Percentiles rank a stretch among this genome's conserved stretches.
These are phyloP conservation scores for Cystobasidium pallidum DNA, from an alignment of 1,284 basidiomycete species.

Conservation along the genomic window DNA sequence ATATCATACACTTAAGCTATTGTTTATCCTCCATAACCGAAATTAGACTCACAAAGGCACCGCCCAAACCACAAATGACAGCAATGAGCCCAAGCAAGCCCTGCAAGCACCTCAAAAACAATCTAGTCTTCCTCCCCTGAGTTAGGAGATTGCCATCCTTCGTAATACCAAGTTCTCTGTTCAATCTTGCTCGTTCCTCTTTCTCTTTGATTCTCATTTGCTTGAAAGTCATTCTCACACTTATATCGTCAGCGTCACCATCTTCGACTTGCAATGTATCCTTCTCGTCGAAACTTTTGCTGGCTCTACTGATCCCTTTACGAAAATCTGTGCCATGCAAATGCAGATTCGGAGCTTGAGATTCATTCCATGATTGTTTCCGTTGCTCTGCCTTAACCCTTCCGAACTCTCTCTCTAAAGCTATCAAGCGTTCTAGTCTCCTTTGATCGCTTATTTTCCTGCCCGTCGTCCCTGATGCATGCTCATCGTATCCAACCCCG, in stretches of 20 bases:
- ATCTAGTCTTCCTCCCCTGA: constrained; percentile 10
- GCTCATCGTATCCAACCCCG: constrained; percentile 38
- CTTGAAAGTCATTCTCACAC: constrained; percentile 32
- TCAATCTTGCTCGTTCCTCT: constrained; percentile 13
- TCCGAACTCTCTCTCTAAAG: constrained; percentile 38
- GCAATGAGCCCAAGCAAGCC: constrained; percentile 11
- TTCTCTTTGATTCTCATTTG: constrained; percentile 26
- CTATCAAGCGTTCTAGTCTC: constrained; percentile 21
- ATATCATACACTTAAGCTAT: too few relatives aligned
- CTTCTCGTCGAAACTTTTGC: not conserved
- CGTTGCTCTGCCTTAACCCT: not conserved
- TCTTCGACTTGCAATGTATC: not conserved
- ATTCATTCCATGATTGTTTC: too few relatives aligned
- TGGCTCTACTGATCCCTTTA: not conserved
- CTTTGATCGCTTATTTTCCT: constrained; percentile 29
- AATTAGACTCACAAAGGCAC: constrained; percentile 27
- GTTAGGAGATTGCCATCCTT: constrained; percentile 19
- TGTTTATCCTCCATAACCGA: not conserved
- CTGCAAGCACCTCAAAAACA: constrained; percentile 24
- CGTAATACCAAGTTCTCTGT: constrained; percentile 28
- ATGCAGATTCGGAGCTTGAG: not conserved
- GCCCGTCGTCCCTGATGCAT: not conserved
- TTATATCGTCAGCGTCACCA: not conserved
- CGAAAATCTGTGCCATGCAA: not conserved
- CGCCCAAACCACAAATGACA: constrained; percentile 29